phyloP scores from a whole-genome alignment of 1,139 yeast genomes.

The Chernovozyma aurita region DNA sequence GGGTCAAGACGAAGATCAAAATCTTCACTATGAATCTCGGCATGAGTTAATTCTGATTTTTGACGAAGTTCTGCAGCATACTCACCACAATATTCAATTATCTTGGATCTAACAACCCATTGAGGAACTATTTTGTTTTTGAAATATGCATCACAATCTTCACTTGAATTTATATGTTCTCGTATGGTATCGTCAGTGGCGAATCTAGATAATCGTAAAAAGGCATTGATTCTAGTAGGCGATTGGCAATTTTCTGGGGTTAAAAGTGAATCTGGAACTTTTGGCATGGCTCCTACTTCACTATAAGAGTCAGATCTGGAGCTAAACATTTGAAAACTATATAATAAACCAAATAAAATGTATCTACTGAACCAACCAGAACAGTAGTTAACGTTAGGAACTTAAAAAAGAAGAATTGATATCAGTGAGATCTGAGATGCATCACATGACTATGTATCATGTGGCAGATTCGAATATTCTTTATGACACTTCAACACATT shows the following conservation, averaged over 20 bases:
- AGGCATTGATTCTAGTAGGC: constrained; percentile 32
- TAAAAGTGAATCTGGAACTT: constrained; percentile 10
- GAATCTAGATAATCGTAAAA: constrained; percentile 33
- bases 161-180: constrained; percentile 33
- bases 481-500: no score
- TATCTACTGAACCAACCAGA: no score
- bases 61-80: constrained; percentile 22
- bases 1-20: constrained; percentile 39
- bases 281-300: background rate
- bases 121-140: constrained; percentile 27
- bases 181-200: constrained; percentile 38
- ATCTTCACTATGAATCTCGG: constrained; percentile 7
- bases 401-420: no score
- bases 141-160: constrained; percentile 29
- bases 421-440: no score
- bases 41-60: constrained; percentile 9
- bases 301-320: background rate
- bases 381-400: no score
- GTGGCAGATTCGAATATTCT: no score
- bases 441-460: no score
- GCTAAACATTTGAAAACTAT: background rate
- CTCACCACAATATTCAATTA: constrained; percentile 28
- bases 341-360: no score
- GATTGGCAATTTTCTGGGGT: constrained; percentile 30
- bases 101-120: constrained; percentile 30